These are phyloP conservation scores for Cladosporium colombiae DNA, from an alignment of 2,329 filamentous ascomycete genomes.

Conservation along the genomic window DNA sequence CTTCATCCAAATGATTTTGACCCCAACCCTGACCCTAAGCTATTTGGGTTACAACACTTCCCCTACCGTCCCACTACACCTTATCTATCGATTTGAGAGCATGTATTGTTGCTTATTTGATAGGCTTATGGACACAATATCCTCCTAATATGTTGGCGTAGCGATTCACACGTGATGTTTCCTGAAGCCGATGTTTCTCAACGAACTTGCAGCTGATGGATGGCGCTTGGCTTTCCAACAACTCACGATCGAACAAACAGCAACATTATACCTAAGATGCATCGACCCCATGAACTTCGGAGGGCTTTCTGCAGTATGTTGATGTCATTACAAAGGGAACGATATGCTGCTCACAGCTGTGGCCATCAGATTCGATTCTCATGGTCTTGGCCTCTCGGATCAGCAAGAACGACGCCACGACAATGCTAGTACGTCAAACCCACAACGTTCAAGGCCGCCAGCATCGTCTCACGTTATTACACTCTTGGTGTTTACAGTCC, in stretches of 20 bases:
- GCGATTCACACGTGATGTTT: no score
- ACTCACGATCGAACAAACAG: neutral
- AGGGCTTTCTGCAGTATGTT: no score
- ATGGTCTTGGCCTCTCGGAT: neutral
- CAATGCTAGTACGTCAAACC: neutral
- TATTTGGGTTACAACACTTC: neutral
- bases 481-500: neutral
- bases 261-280: neutral
- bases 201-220: no score
- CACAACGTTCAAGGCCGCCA: neutral
- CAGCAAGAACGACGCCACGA: neutral
- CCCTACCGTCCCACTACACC: no score
- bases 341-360: neutral
- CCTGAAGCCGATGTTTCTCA: neutral
- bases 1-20: no score
- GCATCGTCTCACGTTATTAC: neutral
- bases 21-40: neutral
- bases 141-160: no score
- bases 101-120: no score
- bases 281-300: no score
- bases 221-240: neutral
- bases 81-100: no score
- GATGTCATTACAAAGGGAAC: neutral
- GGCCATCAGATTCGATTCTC: neutral
- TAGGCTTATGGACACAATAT: no score